phyloP scores from a whole-genome alignment of 768 basidiomycete species.

The Lactarius sanguifluus region DNA sequence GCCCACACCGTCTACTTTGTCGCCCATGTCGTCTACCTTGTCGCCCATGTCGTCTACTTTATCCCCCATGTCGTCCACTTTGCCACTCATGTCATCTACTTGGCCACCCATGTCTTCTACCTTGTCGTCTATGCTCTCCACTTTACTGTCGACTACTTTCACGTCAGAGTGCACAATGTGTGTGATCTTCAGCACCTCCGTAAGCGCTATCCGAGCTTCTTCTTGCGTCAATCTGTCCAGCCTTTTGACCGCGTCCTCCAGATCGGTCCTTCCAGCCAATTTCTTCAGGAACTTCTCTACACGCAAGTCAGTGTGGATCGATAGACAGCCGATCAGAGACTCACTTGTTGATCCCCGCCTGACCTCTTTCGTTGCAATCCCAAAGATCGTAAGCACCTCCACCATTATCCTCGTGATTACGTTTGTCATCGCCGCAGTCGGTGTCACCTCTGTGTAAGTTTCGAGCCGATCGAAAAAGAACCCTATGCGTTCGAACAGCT shows the following conservation, averaged over 20 bases:
- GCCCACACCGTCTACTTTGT: too few relatives aligned
- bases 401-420: constrained; percentile 6
- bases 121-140: too few relatives aligned
- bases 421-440: not conserved
- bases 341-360: not conserved
- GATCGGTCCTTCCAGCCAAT: not conserved
- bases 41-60: not conserved
- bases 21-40: not conserved
- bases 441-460: not conserved
- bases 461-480: constrained; percentile 1
- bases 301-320: not conserved
- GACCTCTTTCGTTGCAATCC: constrained; percentile 3
- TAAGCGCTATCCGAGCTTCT: not conserved
- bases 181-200: not conserved
- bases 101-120: too few relatives aligned
- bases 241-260: not conserved
- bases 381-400: constrained; percentile 9
- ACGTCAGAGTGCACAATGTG: not conserved
- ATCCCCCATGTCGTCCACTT: not conserved
- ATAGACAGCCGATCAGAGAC: not conserved
- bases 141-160: not conserved
- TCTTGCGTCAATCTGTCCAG: constrained; percentile 3
- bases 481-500: not conserved
- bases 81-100: too few relatives aligned
- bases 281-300: constrained; percentile 6